Conservation (phyloP, 441 rosid genomes). For the Populus hybrid region DNA sequence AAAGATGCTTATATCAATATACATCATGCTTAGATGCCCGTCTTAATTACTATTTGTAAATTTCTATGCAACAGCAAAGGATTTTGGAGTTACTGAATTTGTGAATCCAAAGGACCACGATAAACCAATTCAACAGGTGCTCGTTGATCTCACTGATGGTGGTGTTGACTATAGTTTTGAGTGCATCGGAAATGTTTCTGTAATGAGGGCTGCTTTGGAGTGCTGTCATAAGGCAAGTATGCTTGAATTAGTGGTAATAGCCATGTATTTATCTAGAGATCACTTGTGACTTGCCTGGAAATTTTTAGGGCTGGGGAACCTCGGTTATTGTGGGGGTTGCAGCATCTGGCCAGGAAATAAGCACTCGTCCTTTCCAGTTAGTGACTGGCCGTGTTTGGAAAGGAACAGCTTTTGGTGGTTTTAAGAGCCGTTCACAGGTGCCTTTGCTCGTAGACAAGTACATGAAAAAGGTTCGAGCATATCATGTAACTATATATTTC, state of each 20-base stretch:
- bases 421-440: slow-evolving; percentile 97
- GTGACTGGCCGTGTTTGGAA: slow-evolving; percentile 99
- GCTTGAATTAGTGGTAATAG: background rate
- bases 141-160: slow-evolving; percentile 90
- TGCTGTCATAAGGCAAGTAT: slow-evolving; percentile 88
- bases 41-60: slow-evolving; percentile 5
- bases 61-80: slow-evolving; percentile 58
- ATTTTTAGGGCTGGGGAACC: slow-evolving; percentile 94
- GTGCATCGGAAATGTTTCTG: slow-evolving; percentile 89
- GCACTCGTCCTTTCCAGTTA: slow-evolving; percentile 93
- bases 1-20: background rate
- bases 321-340: slow-evolving; percentile 96
- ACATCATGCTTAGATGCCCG: background rate
- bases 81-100: slow-evolving; percentile 93
- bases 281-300: slow-evolving; percentile 12
- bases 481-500: background rate
- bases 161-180: slow-evolving; percentile 98
- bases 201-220: slow-evolving; percentile 93
- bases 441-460: slow-evolving; percentile 98
- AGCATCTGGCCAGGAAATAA: slow-evolving; percentile 95
- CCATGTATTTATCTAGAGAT: background rate
- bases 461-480: slow-evolving; percentile 66
- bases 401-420: slow-evolving; percentile 99
- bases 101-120: slow-evolving; percentile 91
- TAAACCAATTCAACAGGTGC: slow-evolving; percentile 86